Evolutionary conservation across 176 grass and related monocot genomes (phyloP).

Genomic region (Lolium multiflorum): DNA sequence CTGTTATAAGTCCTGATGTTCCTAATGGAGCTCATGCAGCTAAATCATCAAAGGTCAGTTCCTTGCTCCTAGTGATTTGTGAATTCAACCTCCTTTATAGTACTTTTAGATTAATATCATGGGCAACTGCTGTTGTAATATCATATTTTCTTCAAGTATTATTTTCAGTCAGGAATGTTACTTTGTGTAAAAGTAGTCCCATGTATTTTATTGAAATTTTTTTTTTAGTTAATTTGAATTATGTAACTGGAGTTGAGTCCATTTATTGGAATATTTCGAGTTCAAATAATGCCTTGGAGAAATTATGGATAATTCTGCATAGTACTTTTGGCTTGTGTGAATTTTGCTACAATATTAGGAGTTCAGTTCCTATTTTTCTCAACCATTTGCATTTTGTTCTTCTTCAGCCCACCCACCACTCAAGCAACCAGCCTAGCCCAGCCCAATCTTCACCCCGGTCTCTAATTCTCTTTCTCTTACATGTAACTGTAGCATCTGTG

Average conservation of each 20-base stretch:
- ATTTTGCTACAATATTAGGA: neutral
- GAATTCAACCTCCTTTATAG: neutral
- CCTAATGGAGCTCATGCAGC: conserved; percentile 53
- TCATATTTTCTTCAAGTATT: neutral
- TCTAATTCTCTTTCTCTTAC: conserved; percentile 18
- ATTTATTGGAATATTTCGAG: neutral
- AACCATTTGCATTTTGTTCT: neutral
- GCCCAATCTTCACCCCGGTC: neutral
- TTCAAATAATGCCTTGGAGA: conserved; percentile 12
- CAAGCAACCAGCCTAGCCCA: neutral
- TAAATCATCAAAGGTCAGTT: conserved; percentile 72
- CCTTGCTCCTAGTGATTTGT: conserved; percentile 26
- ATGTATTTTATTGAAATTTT: neutral
- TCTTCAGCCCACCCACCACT: neutral
- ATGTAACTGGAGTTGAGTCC: neutral
- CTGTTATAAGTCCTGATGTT: conserved; percentile 38
- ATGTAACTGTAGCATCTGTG: neutral
- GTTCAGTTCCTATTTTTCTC: conserved; percentile 5
- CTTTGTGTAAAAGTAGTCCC: conserved; percentile 8
- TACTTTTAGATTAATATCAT: conserved; percentile 14
- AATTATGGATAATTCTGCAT: neutral
- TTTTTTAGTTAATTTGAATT: conserved; percentile 12
- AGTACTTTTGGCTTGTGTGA: conserved; percentile 5
- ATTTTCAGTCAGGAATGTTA: conserved; percentile 13
- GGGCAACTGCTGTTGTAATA: neutral